These are phyloP conservation scores for Tetratostichococcus sp. DNA, from an alignment of 139 green algal species.

Conservation along the genomic window DNA sequence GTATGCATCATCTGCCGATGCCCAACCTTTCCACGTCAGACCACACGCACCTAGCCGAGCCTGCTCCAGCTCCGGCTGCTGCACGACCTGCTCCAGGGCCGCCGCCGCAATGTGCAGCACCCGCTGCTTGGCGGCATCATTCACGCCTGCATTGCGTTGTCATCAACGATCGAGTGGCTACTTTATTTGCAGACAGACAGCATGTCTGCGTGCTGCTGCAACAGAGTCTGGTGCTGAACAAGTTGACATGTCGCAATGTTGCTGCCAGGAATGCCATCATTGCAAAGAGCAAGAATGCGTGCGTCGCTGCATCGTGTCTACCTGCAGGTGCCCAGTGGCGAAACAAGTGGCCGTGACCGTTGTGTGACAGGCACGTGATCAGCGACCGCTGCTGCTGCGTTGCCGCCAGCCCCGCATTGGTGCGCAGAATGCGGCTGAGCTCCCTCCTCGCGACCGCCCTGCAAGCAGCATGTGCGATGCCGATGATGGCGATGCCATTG, in stretches of 20 bases:
- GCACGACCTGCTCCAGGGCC: not conserved
- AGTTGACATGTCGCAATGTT: too few species aligned
- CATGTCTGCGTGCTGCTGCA: too few species aligned
- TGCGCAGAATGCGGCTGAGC: not conserved
- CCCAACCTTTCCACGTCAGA: too few species aligned
- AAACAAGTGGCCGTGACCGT: conserved; percentile 21
- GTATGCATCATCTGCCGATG: not conserved
- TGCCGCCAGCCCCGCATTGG: not conserved
- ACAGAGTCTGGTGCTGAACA: too few species aligned
- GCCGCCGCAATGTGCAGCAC: not conserved
- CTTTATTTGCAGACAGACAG: too few species aligned
- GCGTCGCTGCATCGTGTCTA: too few species aligned
- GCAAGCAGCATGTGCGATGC: not conserved
- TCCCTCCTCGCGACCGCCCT: not conserved
- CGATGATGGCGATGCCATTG: not conserved
- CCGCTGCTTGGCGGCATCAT: not conserved
- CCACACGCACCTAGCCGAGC: not conserved
- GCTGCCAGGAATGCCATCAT: too few species aligned
- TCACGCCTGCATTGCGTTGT: not conserved
- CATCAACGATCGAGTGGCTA: too few species aligned
- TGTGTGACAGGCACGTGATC: not conserved
- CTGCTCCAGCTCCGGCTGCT: not conserved
- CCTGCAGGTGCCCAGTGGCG: conserved; percentile 20
- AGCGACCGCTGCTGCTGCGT: conserved; percentile 1
- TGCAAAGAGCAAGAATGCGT: too few species aligned